Conservation (phyloP, 768 basidiomycete species). For the Hericium alpestre region DNA sequence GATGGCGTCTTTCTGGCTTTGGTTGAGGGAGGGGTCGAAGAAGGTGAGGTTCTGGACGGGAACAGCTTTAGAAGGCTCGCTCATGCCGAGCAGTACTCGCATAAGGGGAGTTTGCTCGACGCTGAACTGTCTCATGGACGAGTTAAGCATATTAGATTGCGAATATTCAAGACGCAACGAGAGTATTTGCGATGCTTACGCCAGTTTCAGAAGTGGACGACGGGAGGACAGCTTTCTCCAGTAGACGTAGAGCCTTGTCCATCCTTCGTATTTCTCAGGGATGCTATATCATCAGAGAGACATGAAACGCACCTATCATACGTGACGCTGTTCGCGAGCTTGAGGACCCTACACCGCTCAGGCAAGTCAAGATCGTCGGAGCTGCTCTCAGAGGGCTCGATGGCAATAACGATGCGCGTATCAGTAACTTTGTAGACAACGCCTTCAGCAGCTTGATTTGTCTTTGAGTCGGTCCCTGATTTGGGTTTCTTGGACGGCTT, state of each 20-base stretch:
- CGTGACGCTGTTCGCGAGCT: slow-evolving; percentile 86
- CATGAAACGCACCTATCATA: slow-evolving; percentile 56
- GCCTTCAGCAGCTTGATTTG: slow-evolving; percentile 44
- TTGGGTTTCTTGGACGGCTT: slow-evolving; percentile 39
- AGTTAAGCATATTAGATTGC: background rate
- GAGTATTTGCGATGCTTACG: slow-evolving; percentile 1
- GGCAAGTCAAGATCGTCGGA: slow-evolving; percentile 69
- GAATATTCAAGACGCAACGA: background rate
- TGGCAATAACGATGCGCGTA: slow-evolving; percentile 69
- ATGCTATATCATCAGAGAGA: background rate
- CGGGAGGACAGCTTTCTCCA: slow-evolving; percentile 36
- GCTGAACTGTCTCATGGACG: background rate
- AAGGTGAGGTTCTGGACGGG: slow-evolving; percentile 39
- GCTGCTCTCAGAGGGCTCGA: slow-evolving; percentile 50
- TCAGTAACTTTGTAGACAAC: slow-evolving; percentile 86
- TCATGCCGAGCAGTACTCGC: slow-evolving; percentile 63
- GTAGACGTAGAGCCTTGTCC: slow-evolving; percentile 67
- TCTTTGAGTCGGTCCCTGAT: slow-evolving; percentile 17
- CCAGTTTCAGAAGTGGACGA: slow-evolving; percentile 5
- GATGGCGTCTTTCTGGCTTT: slow-evolving; percentile 77
- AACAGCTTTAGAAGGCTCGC: slow-evolving; percentile 30
- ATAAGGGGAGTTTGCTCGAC: slow-evolving; percentile 42
- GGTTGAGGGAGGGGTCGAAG: slow-evolving; percentile 70
- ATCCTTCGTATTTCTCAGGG: slow-evolving; percentile 40
- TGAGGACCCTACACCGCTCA: slow-evolving; percentile 75